Percentiles rank a stretch among this genome's conserved stretches.
These are phyloP conservation scores for Vachellia pachyceras DNA, from an alignment of 306 rosid genomes.

Conservation along the genomic window DNA sequence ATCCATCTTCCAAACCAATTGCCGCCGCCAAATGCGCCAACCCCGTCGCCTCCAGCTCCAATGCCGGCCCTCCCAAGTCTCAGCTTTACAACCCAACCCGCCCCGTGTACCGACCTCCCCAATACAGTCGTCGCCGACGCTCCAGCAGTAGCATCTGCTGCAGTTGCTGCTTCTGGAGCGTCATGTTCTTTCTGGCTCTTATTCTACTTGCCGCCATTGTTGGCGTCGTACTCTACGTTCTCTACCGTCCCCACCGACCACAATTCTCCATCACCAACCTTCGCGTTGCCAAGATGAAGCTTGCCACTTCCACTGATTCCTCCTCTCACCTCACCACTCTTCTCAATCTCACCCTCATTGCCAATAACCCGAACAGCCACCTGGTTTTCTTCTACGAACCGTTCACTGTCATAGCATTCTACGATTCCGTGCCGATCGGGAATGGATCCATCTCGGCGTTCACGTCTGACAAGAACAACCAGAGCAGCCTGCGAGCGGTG, in stretches of 20 bases:
- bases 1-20: conserved; percentile 29
- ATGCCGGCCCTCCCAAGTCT: conserved; percentile 48
- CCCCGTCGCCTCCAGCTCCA: conserved; percentile 5
- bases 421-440: conserved; percentile 62
- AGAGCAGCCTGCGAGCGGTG: conserved; percentile 62
- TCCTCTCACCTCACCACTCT: conserved; percentile 72
- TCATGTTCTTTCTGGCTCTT: conserved; percentile 53
- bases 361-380: conserved; percentile 86
- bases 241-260: conserved; percentile 89
- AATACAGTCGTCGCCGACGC: conserved; percentile 65
- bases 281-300: conserved; percentile 79
- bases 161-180: conserved; percentile 93
- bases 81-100: conserved; percentile 63
- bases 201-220: conserved; percentile 73
- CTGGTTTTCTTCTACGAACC: conserved; percentile 75
- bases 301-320: conserved; percentile 70
- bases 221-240: conserved; percentile 75
- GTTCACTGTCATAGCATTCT: conserved; percentile 52
- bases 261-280: conserved; percentile 83
- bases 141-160: conserved; percentile 75
- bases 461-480: conserved; percentile 63
- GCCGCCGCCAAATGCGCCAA: conserved; percentile 31
- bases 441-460: conserved; percentile 80
- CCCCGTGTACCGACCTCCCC: conserved; percentile 76
- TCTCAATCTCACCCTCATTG: conserved; percentile 76